phyloP scores from a whole-genome alignment of 805 yeast genomes.

The Priceomyces medius region DNA sequence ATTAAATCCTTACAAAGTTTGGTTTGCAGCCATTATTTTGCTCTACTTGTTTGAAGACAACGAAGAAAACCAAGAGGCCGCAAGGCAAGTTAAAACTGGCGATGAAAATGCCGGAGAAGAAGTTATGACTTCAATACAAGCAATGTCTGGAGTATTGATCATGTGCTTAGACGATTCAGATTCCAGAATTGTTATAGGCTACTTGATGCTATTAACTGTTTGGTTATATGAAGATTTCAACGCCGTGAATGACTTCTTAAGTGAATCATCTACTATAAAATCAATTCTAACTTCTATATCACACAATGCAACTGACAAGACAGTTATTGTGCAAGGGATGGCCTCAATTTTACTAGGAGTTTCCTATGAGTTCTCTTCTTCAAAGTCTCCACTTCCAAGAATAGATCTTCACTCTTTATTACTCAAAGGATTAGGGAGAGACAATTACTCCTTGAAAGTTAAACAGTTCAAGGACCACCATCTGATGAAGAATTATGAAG shows the following conservation, averaged over 20 bases:
- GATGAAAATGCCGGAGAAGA: conserved; percentile 65
- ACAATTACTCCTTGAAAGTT: conserved; percentile 71
- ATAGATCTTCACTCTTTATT: conserved; percentile 59
- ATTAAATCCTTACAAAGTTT: conserved; percentile 80
- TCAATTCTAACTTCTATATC: conserved; percentile 65
- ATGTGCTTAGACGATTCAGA: conserved; percentile 62
- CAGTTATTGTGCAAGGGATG: conserved; percentile 67
- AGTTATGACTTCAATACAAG: conserved; percentile 65
- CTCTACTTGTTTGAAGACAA: conserved; percentile 59
- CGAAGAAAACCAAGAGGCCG: conserved; percentile 47
- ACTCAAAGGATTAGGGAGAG: conserved; percentile 73
- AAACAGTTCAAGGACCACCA: conserved; percentile 66
- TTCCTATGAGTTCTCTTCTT: conserved; percentile 71
- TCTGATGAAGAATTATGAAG: conserved; percentile 56
- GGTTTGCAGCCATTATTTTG: conserved; percentile 76
- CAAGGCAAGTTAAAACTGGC: conserved; percentile 55
- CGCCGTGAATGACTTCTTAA: conserved; percentile 73
- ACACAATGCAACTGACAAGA: conserved; percentile 46
- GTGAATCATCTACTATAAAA: conserved; percentile 63
- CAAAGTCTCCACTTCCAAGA: conserved; percentile 62
- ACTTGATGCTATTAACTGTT: conserved; percentile 65
- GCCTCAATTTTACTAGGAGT: conserved; percentile 70
- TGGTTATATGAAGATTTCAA: conserved; percentile 78
- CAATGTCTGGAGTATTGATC: conserved; percentile 71
- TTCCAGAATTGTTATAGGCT: conserved; percentile 75